Evolutionary conservation across 2,329 filamentous ascomycete genomes (phyloP).

Genomic region (Alternaria longipes): DNA sequence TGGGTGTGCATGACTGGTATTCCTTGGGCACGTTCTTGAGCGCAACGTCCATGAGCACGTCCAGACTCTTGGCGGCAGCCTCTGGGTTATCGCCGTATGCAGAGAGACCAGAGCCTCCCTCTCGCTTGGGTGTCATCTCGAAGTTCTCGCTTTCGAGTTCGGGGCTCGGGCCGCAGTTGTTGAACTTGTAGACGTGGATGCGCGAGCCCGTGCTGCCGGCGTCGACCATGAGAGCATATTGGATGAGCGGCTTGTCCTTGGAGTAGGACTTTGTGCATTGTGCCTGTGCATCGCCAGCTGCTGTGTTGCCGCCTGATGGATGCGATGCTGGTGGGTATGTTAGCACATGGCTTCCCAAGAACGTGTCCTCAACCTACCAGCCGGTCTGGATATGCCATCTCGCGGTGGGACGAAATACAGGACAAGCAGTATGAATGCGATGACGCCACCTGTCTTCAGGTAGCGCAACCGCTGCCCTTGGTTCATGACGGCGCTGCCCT

Average conservation of each 20-base stretch:
- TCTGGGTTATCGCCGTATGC: conserved; percentile 87
- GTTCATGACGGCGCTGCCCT: conserved; percentile 64
- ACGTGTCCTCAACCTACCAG: conserved; percentile 28
- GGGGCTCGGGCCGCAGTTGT: conserved; percentile 95
- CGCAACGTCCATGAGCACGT: conserved; percentile 86
- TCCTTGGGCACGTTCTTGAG: conserved; percentile 85
- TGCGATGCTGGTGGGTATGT: conserved; percentile 26
- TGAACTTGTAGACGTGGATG: conserved; percentile 99
- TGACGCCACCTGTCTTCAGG: conserved; percentile 69
- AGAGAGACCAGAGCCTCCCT: conserved; percentile 81
- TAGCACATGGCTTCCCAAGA: neutral
- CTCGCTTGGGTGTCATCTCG: conserved; percentile 87
- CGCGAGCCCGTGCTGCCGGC: conserved; percentile 96
- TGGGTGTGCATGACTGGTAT: conserved; percentile 88
- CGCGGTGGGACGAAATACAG: conserved; percentile 64
- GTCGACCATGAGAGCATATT: conserved; percentile 99
- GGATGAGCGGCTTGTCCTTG: conserved; percentile 89
- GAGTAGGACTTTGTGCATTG: conserved; percentile 86
- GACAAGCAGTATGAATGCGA: conserved; percentile 66
- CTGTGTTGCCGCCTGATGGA: conserved; percentile 52
- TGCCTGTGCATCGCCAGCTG: conserved; percentile 67
- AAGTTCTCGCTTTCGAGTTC: conserved; percentile 94
- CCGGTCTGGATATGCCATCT: conserved; percentile 37
- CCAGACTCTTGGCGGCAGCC: conserved; percentile 87
- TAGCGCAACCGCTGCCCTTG: conserved; percentile 69